phyloP scores from a whole-genome alignment of 176 grass and related monocot genomes.

The Triticum monococcum region DNA sequence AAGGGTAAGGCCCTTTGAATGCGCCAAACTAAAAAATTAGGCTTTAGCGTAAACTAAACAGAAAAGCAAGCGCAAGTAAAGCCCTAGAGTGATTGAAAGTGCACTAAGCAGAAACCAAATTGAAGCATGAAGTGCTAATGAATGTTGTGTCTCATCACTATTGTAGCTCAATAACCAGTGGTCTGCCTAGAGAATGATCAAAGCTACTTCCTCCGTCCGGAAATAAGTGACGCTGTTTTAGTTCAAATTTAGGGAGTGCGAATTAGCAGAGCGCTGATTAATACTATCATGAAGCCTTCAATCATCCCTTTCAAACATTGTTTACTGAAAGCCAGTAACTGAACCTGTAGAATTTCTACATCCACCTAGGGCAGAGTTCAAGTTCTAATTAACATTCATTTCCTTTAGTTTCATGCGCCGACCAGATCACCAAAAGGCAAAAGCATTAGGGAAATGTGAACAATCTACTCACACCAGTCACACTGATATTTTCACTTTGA shows the following conservation, averaged over 20 bases:
- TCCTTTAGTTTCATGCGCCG: not conserved
- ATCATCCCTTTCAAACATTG: not conserved
- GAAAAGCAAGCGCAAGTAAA: conserved; percentile 20
- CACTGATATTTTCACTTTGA: not conserved
- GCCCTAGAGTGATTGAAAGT: not conserved
- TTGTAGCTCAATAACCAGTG: not conserved
- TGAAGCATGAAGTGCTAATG: not conserved
- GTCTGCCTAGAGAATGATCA: not conserved
- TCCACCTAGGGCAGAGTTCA: not conserved
- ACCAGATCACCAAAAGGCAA: conserved; percentile 6
- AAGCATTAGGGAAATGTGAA: not conserved
- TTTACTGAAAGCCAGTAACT: not conserved
- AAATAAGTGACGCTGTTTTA: too few relatives aligned
- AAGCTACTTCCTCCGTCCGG: not conserved
- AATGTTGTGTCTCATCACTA: not conserved
- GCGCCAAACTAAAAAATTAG: not conserved
- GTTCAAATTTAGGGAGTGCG: too few relatives aligned
- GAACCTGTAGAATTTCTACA: not conserved
- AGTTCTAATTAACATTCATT: not conserved
- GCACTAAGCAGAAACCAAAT: not conserved
- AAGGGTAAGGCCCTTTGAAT: not conserved
- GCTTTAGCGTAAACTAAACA: conserved; percentile 4
- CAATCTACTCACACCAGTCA: not conserved
- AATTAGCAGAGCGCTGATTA: not conserved
- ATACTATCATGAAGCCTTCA: not conserved